Base-by-base conservation (phyloP, 2,329 filamentous ascomycete genomes). In the Aureobasidium sp. region DNA sequence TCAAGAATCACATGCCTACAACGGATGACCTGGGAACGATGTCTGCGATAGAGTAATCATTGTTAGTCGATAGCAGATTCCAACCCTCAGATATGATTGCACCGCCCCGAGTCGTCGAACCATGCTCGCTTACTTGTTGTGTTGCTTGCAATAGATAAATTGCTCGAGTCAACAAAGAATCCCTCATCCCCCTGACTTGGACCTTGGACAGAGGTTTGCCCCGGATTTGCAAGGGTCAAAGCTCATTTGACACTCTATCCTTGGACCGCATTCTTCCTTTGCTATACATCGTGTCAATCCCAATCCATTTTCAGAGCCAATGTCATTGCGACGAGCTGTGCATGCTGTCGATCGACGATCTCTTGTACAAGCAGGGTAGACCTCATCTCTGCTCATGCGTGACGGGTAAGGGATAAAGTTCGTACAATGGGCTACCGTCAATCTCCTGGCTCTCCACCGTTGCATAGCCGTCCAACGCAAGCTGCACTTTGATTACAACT, bases 401-500 rank as follows among this genome's bases (percentile, higher is more conserved):
- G 27, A 41, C 48, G 37, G 48, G 12, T 41, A 22, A 51, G 37
- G 48, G 37, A 51, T 41, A 51, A 12, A 32, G 22, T 34, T 51
- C 27, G 34, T 39, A 24, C 24, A 34, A 35, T 32, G 37, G 14
- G 19, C 19, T 21, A 24, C 48, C 37, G 48, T 25, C 37, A 51
- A 34, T 51, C 48, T 51, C 48, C 48, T 34, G 24, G n/a, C n/a
- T 21, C 29, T 34, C 19, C 25, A 41, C 48, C 48, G 48, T 51
- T 51, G n/a, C 19, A 25, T n/a, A 40, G 35, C 35, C 35, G 48
- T 17, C 35, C 25, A 27, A 24, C 35, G 27, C 25, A 8, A 51
- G 37, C 37, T 40, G 48, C 34, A 40, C 48, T 51, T 51, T 51
- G 48, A 51, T 41, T 51, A 14, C 45, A 30, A 17, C 27, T 51